A percentile compares a stretch with the other conserved stretches of the same genome.
Conservation (phyloP, 176 grass and related monocot genomes). For the Avena insularis region DNA sequence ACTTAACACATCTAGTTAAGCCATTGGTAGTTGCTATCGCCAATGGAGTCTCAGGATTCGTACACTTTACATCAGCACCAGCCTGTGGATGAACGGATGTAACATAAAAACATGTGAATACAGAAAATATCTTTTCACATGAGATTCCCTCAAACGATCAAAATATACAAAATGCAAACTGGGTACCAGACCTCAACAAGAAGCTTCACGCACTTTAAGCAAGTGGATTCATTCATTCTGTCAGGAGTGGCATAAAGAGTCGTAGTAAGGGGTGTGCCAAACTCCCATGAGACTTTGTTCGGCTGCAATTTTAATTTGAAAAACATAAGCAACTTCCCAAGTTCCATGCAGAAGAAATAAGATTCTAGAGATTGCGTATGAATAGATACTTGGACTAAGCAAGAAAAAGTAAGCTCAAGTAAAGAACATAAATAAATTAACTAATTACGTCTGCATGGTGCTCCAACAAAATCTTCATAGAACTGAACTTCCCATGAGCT, state of each 20-base stretch:
- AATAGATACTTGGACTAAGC: background rate
- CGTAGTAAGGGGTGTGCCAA: constrained; percentile 11
- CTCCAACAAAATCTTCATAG: constrained; percentile 51
- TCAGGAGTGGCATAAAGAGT: constrained; percentile 20
- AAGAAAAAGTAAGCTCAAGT: background rate
- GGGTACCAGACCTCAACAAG: constrained; percentile 11
- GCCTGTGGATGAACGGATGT: constrained; percentile 8
- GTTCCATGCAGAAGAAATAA: background rate
- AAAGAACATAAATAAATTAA: background rate
- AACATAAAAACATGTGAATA: background rate
- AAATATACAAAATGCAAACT: background rate
- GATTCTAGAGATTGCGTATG: background rate
- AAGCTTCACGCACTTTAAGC: constrained; percentile 17
- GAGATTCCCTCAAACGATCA: background rate
- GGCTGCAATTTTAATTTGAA: constrained; percentile 16
- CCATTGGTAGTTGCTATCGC: constrained; percentile 38
- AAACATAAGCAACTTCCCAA: constrained; percentile 7
- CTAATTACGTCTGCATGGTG: constrained; percentile 52
- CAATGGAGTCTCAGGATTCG: constrained; percentile 33
- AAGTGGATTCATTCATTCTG: background rate
- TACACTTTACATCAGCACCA: constrained; percentile 24
- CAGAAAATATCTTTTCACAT: background rate
- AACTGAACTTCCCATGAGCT: constrained; percentile 29
- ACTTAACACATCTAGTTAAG: constrained; percentile 18
- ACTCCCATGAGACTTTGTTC: constrained; percentile 18